Percentiles rank a stretch among this genome's conserved stretches.
Conservation (phyloP, 2,329 filamentous ascomycete genomes). For the Sarocladium strictum region DNA sequence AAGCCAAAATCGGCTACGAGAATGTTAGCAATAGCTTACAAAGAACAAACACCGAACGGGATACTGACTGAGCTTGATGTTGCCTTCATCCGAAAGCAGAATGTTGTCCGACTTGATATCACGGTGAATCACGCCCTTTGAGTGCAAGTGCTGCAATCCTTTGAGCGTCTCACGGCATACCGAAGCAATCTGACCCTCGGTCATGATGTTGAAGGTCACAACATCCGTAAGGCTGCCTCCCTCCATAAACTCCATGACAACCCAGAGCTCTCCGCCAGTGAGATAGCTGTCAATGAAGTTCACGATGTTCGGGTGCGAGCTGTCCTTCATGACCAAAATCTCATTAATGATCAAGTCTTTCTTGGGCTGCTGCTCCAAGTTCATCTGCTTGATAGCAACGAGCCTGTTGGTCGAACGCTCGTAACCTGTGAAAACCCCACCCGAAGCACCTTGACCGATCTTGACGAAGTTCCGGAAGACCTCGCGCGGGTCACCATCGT, state of each 20-base stretch:
- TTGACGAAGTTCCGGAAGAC: constrained; percentile 86
- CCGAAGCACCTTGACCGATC: constrained; percentile 95
- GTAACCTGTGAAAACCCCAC: constrained; percentile 89
- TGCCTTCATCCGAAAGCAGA: constrained; percentile 83
- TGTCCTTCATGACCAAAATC: constrained; percentile 98
- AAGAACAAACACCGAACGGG: constrained; percentile 28
- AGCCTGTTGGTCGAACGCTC: constrained; percentile 78
- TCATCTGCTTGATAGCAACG: constrained; percentile 99
- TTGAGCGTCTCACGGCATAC: constrained; percentile 91
- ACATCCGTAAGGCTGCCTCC: constrained; percentile 96
- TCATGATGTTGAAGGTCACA: constrained; percentile 99
- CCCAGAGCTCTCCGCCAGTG: constrained; percentile 86
- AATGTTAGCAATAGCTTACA: not conserved
- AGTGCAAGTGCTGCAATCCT: constrained; percentile 91
- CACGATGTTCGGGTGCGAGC: constrained; percentile 96
- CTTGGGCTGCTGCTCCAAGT: constrained; percentile 95
- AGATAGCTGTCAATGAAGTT: constrained; percentile 99
- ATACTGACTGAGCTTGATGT: constrained; percentile 93
- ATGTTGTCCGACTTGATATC: constrained; percentile 99
- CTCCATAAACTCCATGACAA: constrained; percentile 99
- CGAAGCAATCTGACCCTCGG: constrained; percentile 91
- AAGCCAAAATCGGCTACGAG: constrained; percentile 88
- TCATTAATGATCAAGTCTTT: constrained; percentile 99
- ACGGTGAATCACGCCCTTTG: constrained; percentile 95
- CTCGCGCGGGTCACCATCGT: constrained; percentile 78